Evolutionary conservation across 176 grass and related monocot species (phyloP), one percentile per base, ranked within the genome.

Genomic region (Oryza australiensis): DNA sequence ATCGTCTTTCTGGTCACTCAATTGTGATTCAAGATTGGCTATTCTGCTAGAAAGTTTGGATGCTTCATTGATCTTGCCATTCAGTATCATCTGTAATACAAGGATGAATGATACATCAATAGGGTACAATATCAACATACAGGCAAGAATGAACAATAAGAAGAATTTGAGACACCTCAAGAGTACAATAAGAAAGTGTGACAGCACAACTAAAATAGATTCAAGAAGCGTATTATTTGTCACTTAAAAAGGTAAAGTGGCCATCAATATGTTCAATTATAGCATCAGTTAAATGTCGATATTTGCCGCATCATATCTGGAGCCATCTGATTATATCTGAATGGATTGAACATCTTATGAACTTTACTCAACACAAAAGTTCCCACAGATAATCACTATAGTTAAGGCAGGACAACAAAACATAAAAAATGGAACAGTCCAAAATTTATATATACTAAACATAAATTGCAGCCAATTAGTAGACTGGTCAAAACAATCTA

Each of bases 1-100:
- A 74, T 87, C 81, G 60, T 93, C 78, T 86, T 83, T 92, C 65
- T 87, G 88, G 73, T 89, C 82, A 41, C 57, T 83, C 82, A 97
- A 64, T 70, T 97, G 83, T 4, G 62, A 87, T 79, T 93, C 94
- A 85, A 97, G 83, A 85, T 97, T 65, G 26, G 77, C 94, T 70
- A 91, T 81, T 85, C 60, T 84, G 85, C 55, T 76, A 90, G 75
- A 93, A 83, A 97, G 77, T 73, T 83, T 85, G 27, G 68, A 30
- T 82, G 75, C 80, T 87, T 93, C 91, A 67, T 97, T 84, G 76
- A 68, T 66, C 57, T 87, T 91, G 64, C 87, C 82, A 64, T 89
- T 86, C 88, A 97, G 68, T 64, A 78, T 64, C 7, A 38, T 57
- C 94, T 97, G 72, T 68, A 57, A 68, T 30, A 84, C 23, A 81